Evolutionary conservation across 805 yeast genomes (phyloP).

Genomic region (Teunomyces pallodes): DNA sequence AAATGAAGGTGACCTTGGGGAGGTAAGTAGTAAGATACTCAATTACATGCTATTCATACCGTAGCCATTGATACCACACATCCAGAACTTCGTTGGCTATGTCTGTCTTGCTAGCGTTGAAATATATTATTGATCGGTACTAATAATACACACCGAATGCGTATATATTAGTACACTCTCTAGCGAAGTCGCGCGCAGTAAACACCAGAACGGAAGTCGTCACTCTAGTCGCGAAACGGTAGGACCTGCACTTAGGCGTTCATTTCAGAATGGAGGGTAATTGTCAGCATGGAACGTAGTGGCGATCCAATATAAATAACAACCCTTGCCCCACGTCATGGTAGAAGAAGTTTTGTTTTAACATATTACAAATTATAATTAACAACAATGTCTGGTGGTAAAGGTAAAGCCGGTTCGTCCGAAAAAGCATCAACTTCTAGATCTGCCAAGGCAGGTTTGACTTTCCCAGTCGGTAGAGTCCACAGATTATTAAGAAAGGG

Average conservation of each 20-base stretch:
- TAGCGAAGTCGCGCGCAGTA: conserved; percentile 2
- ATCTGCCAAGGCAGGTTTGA: conserved; percentile 50
- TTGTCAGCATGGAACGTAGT: not conserved
- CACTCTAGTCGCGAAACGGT: not conserved
- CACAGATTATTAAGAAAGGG: conserved; percentile 52
- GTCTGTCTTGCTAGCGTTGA: not conserved
- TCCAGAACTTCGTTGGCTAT: not conserved
- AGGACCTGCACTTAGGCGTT: not conserved
- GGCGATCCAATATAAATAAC: not conserved
- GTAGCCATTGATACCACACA: too few species aligned
- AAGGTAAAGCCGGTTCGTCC: conserved; percentile 44
- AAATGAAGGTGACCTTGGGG: too few species aligned
- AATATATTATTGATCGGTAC: not conserved
- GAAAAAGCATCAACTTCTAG: conserved; percentile 50
- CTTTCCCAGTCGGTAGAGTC: conserved; percentile 52
- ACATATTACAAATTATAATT: conserved; percentile 1
- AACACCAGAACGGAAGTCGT: not conserved
- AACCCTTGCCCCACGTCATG: not conserved
- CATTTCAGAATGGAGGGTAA: not conserved
- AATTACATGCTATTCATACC: too few species aligned
- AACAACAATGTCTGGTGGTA: conserved; percentile 16
- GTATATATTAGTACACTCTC: not conserved
- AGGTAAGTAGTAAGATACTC: too few species aligned
- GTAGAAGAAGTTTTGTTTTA: not conserved
- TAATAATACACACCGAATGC: not conserved